phyloP scores from a whole-genome alignment of 768 basidiomycete genomes.

The Jaapia argillacea region DNA sequence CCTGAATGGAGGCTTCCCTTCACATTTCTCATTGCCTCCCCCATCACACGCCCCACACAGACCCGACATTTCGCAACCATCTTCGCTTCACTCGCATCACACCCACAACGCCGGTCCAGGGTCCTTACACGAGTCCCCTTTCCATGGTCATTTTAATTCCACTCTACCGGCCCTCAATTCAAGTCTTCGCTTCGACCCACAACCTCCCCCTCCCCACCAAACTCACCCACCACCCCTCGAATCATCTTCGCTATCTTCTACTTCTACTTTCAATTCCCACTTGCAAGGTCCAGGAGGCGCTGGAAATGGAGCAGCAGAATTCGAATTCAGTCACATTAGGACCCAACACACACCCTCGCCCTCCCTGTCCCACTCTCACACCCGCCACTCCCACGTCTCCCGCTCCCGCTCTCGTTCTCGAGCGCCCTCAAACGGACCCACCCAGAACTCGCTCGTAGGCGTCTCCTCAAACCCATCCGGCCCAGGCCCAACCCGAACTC shows the following conservation, averaged over 20 bases:
- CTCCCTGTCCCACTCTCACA: conserved; percentile 9
- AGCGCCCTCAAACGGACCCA: conserved; percentile 20
- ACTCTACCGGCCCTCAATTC: conserved; percentile 43
- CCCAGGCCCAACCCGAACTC: conserved; percentile 45
- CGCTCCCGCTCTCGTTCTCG: conserved; percentile 35
- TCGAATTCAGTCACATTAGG: conserved; percentile 4
- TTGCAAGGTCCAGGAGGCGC: too few species aligned
- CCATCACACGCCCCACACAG: conserved; percentile 16
- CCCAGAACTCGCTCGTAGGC: too few species aligned
- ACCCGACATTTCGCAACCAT: conserved; percentile 13
- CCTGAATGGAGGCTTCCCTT: conserved; percentile 3
- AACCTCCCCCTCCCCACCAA: conserved; percentile 20
- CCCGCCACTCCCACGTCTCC: conserved; percentile 23
- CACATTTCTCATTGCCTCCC: conserved; percentile 24
- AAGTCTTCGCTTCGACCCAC: conserved; percentile 39
- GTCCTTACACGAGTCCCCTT: conserved; percentile 17
- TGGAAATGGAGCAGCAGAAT: too few species aligned
- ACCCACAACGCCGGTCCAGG: conserved; percentile 5
- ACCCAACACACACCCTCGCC: conserved; percentile 13
- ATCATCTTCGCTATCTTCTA: conserved; percentile 10
- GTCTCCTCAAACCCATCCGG: conserved; percentile 25
- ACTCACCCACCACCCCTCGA: not conserved
- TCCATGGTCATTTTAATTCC: conserved; percentile 35
- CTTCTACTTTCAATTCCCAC: too few species aligned
- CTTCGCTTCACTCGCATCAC: conserved; percentile 7